phyloP scores from a whole-genome alignment of 352 stramenopile species.

The Phytophthora pseudosyringae region DNA sequence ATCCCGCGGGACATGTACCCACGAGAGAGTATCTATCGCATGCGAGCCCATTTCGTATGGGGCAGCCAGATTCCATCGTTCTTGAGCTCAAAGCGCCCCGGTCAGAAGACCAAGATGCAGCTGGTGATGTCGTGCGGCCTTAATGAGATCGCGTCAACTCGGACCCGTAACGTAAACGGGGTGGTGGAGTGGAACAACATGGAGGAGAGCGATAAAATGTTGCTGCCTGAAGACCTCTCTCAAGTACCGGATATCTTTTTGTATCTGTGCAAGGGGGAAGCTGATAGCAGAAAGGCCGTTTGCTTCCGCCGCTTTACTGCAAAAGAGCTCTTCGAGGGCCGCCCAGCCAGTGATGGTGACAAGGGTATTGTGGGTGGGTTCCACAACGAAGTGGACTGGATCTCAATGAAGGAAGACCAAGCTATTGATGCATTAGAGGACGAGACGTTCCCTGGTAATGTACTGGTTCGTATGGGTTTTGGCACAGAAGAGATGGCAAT shows the following conservation, averaged over 20 bases:
- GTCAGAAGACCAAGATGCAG: conserved; percentile 82
- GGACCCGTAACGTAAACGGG: conserved; percentile 75
- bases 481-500: conserved; percentile 74
- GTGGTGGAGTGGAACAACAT: conserved; percentile 87
- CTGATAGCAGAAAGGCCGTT: conserved; percentile 63
- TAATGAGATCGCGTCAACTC: conserved; percentile 64
- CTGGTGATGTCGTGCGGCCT: conserved; percentile 71
- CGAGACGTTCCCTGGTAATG: conserved; percentile 84
- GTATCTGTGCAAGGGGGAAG: conserved; percentile 81
- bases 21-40: conserved; percentile 63
- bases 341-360: conserved; percentile 14
- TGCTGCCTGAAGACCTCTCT: conserved; percentile 67
- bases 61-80: conserved; percentile 82
- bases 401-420: conserved; percentile 84
- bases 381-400: conserved; percentile 62
- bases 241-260: conserved; percentile 91
- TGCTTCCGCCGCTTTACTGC: conserved; percentile 85
- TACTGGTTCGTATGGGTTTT: conserved; percentile 81
- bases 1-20: conserved; percentile 69
- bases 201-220: conserved; percentile 77
- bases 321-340: conserved; percentile 69
- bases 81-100: conserved; percentile 69
- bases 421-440: conserved; percentile 79
- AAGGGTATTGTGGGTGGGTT: conserved; percentile 46
- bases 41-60: conserved; percentile 78